phyloP scores from a whole-genome alignment of 129 eudicot genomes.

The Glebionis coronaria region DNA sequence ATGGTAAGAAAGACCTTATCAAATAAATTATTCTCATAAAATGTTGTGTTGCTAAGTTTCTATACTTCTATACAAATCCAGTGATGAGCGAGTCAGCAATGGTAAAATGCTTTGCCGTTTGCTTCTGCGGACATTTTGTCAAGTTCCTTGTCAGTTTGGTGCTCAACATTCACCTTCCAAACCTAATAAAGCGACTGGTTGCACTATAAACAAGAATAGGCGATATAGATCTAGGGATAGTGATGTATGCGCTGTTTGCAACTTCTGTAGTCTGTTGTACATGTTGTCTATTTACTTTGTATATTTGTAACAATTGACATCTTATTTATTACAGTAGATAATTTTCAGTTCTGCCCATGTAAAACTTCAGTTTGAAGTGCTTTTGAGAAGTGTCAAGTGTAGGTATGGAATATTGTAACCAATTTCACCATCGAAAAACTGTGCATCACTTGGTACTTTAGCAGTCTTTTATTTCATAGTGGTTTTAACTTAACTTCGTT shows the following conservation, averaged over 20 bases:
- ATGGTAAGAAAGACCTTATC: conserved; percentile 35
- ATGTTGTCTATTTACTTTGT: not conserved
- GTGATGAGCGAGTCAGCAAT: conserved; percentile 55
- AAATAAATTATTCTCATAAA: not conserved
- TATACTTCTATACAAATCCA: conserved; percentile 9
- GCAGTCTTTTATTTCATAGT: too few species aligned
- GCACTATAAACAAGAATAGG: conserved; percentile 19
- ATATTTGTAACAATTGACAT: not conserved
- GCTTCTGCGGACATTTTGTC: conserved; percentile 54
- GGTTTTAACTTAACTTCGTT: too few species aligned
- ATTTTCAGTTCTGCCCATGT: too few species aligned
- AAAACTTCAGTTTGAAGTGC: too few species aligned
- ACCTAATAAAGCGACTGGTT: conserved; percentile 24
- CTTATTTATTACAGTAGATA: too few species aligned
- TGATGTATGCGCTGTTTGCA: not conserved
- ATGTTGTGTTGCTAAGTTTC: not conserved
- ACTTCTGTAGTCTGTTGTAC: not conserved
- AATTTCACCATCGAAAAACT: too few species aligned
- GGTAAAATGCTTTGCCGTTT: conserved; percentile 51
- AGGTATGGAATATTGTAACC: too few species aligned
- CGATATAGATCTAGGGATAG: not conserved
- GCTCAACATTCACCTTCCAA: conserved; percentile 31
- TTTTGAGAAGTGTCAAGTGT: too few species aligned
- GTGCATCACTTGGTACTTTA: too few species aligned
- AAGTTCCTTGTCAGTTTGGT: conserved; percentile 45